Conservation (phyloP, 2,329 filamentous ascomycete genomes). For the Exophiala phaeomuriformis region DNA sequence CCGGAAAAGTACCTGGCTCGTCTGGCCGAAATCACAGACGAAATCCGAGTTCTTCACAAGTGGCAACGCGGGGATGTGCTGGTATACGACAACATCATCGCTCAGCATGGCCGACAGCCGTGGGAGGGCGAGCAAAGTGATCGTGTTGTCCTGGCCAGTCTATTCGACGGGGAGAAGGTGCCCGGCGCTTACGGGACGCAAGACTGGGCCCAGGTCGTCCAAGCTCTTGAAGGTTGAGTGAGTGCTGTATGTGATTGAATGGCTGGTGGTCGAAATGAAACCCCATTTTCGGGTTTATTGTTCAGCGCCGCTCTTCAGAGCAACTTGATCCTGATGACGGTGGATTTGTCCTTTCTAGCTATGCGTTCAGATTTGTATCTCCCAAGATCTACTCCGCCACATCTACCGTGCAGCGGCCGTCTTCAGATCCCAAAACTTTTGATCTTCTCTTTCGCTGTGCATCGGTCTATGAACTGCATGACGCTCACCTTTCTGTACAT, state of each 20-base stretch:
- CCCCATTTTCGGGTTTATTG: too few relatives aligned
- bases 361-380: too few relatives aligned
- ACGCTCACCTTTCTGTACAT: too few relatives aligned
- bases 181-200: slow-evolving; percentile 40
- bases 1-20: slow-evolving; percentile 41
- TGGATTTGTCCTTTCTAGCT: too few relatives aligned
- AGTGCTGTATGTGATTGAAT: not conserved
- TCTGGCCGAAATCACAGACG: slow-evolving; percentile 42
- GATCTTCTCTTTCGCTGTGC: too few relatives aligned
- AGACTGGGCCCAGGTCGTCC: slow-evolving; percentile 44
- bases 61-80: slow-evolving; percentile 45
- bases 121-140: slow-evolving; percentile 44
- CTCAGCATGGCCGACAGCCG: slow-evolving; percentile 45
- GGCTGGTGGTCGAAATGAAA: too few relatives aligned
- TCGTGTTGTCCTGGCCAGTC: slow-evolving; percentile 42
- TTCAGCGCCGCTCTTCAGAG: too few relatives aligned
- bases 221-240: slow-evolving; percentile 33
- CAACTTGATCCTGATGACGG: too few relatives aligned
- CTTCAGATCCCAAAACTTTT: too few relatives aligned
- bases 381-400: too few relatives aligned
- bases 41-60: slow-evolving; percentile 44
- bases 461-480: too few relatives aligned
- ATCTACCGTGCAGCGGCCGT: too few relatives aligned
- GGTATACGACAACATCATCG: slow-evolving; percentile 45
- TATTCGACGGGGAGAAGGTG: slow-evolving; percentile 42